Evolutionary conservation across 306 rosid species (phyloP), one percentile per base, ranked within the genome.

Genomic region (Cicer cuneatum): DNA sequence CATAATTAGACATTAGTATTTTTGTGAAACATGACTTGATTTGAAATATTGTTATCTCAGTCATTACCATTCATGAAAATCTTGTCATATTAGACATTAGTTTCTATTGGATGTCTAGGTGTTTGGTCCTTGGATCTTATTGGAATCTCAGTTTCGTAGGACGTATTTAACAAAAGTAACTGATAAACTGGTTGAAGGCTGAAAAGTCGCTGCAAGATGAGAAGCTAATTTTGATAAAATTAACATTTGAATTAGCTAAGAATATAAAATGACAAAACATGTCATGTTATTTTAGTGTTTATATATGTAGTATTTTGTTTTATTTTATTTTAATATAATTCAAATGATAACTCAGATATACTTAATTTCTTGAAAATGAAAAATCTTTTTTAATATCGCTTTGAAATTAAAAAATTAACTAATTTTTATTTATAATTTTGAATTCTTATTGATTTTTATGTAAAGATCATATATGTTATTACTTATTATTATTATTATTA

Each of bases 1-100:
- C 80, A 52, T 57, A 47, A 24, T 66, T 78, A n/a, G n/a, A n/a
- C n/a, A n/a, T n/a, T n/a, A n/a, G 43, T 73, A 56, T 58, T 84
- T 71, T 70, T 52, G 33, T 57, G 63, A 39, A 72, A 67, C 65
- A 71, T 24, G 16, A 39, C 68, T 45, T 72, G 29, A 64, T 75
- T 72, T 73, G 21, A 43, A 37, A 16, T 51, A 46, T 15, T 65
- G 41, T 45, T 7, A 3, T n/a, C 57, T 62, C 43, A 63, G n/a
- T 48, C 47, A 13, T 72, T 56, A 16, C 35, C 59, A 57, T 77
- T 19, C 18, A 35, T 56, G 67, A 42, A 10, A 53, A 51, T 61
- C 37, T 47, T 69, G 61, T 78, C 72, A 45, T 74, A 40, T 49
- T 59, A 38, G 45, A 11, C 29, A 29, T 12, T 11, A 58, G 41